A percentile compares a stretch with the other conserved stretches of the same genome.
Evolutionary conservation across 2,329 filamentous ascomycete genomes (phyloP).

Genomic region (Mycogone perniciosa): DNA sequence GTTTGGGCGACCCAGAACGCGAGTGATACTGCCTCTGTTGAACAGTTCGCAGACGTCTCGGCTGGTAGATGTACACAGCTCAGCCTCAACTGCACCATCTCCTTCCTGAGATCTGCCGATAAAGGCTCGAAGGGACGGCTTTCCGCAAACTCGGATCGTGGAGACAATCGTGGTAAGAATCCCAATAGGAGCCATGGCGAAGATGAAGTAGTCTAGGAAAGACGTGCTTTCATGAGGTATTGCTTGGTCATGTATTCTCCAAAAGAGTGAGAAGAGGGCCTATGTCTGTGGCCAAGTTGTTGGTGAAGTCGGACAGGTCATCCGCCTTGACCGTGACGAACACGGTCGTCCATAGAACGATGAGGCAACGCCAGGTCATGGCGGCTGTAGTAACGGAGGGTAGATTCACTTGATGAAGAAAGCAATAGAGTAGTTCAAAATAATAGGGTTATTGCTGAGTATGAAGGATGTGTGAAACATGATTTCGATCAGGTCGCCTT

Average conservation of each 20-base stretch:
- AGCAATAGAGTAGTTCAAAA: too few relatives aligned
- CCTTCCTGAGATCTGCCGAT: conserved; percentile 34
- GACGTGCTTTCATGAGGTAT: conserved; percentile 29
- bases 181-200: conserved; percentile 31
- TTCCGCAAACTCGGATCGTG: conserved; percentile 27
- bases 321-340: not conserved
- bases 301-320: conserved; percentile 23
- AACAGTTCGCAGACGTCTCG: conserved; percentile 34
- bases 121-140: conserved; percentile 27
- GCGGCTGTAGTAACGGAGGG: not conserved
- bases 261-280: conserved; percentile 28
- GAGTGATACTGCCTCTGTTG: conserved; percentile 25
- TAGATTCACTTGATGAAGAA: too few relatives aligned
- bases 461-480: too few relatives aligned
- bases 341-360: not conserved
- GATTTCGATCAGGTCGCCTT: too few relatives aligned
- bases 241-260: conserved; percentile 34
- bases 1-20: conserved; percentile 27
- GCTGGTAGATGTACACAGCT: conserved; percentile 36
- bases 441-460: too few relatives aligned
- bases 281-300: conserved; percentile 30
- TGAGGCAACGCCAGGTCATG: not conserved
- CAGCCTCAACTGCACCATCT: conserved; percentile 26
- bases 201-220: conserved; percentile 26
- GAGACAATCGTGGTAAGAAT: conserved; percentile 33